Base-by-base conservation (phyloP, 495 filamentous ascomycete species). In the Penicillium dipodomyicola region DNA sequence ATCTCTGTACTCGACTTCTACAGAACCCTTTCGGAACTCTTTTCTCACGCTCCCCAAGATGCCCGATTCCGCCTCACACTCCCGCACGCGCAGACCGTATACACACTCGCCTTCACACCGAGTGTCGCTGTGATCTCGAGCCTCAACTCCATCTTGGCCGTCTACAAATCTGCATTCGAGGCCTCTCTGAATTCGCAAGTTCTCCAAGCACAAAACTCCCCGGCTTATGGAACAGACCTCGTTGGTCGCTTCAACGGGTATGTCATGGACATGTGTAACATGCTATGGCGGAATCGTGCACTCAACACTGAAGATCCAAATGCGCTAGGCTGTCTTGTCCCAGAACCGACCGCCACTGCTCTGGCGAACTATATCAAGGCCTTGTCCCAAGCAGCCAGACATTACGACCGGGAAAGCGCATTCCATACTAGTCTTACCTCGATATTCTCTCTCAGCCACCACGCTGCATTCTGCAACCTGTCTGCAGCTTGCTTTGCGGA, bases 181-280 rank as follows among this genome's bases (percentile, higher is more conserved):
- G 69, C 72, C 5, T 82, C 85, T 58, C 80, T 87, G 69, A 71
- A 67, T 6, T 73, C 75, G 0, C 40, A 68, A 45, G 58, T 61
- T 11, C 62, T 77, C 5, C 70, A 72, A 57, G 23, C 56, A 17
- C 63, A 65, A 17, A 52, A 65, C 50, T 35, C 75, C 60, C 10
- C 73, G 53, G 52, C 81, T 74, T 59, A 77, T 70, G 46, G 72
- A 71, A 59, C 83, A 80, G 61, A 82, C 3, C 47, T 76, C 4
- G 75, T 91, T 50, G 79, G 83, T 41, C 76, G 81, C 20, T 93
- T 94, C 74, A 96, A 96, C 68, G 87, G 87, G 9, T 91, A 87
- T 63, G 79, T 96, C 30, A 94, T 94, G 87, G 92, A 96, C 64
- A 80, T 91, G 40, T 94, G 89, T 75, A 95, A 96, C 63, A 82